Evolutionary conservation across 331 rosid genomes (phyloP), one percentile per base, ranked within the genome.

Genomic region (Arachis monticola): DNA sequence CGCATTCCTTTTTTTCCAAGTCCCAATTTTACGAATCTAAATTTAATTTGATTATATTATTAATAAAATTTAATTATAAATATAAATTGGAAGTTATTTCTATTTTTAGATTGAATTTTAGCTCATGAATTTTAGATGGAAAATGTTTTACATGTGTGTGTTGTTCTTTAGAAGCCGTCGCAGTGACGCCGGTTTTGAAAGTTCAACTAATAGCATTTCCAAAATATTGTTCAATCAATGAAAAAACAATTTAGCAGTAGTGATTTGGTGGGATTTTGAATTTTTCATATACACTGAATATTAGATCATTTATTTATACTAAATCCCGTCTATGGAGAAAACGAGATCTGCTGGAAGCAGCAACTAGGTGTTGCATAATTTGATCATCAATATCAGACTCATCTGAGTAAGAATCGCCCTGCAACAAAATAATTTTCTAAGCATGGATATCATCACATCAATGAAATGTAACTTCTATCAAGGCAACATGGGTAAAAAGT

Each of bases 321-420:
- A 22, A 22, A 22, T 84, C 95, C 82, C 84, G 83, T 82, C 92
- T 82, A 38, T 66, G 83, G 77, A 81, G 45, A 77, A 78, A 78
- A 64, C 67, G 93, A 65, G 85, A 83, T 84, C 93, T 89, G 76
- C 79, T 84, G 12, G 90, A 80, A 61, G 86, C 87, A 42, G 92
- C 89, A 70, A 80, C 85, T 79, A 92, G 85, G 84, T 84, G 97
- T 76, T 81, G 95, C 97, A 88, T 92, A 64, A 90, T 82, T 57
- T 82, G 86, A 60, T 88, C 97, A 38, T 95, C 97, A 80, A 85
- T 74, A 84, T 87, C 87, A 77, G 77, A 67, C 45, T 84, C 83
- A 42, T 84, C 82, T 50, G 87, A 80, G 65, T 53, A 77, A 17
- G 78, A 84, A 64, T 73, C 80, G 57, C 80, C 87, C 87, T 84